Evolutionary conservation across 2,329 filamentous ascomycete genomes (phyloP).

Genomic region (Pestalotiopsis sp.): DNA sequence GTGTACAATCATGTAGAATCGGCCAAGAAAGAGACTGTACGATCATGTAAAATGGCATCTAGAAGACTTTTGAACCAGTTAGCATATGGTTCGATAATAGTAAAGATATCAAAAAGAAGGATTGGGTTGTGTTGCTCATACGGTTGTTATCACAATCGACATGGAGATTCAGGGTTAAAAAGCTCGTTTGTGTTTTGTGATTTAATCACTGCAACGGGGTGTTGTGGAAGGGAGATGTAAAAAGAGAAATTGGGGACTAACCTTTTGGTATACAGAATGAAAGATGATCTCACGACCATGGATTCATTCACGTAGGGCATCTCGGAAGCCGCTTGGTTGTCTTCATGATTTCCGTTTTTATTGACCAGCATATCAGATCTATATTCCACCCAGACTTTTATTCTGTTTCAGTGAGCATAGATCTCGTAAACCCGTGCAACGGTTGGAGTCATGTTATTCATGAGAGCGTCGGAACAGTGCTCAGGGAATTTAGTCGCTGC

Average conservation of each 20-base stretch:
- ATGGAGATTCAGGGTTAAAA: conserved; percentile 67
- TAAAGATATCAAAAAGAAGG: conserved; percentile 10
- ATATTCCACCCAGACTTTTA: conserved; percentile 38
- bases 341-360: conserved; percentile 25
- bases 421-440: conserved; percentile 47
- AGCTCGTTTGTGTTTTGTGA: conserved; percentile 59
- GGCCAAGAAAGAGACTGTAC: not conserved
- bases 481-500: conserved; percentile 54
- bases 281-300: not conserved
- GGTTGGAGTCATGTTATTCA: conserved; percentile 42
- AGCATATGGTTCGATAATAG: not conserved
- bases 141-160: conserved; percentile 61
- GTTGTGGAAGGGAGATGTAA: not conserved
- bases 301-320: not conserved
- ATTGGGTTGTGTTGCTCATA: conserved; percentile 52
- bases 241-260: conserved; percentile 40
- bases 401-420: conserved; percentile 24
- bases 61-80: not conserved
- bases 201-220: conserved; percentile 56
- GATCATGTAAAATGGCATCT: not conserved
- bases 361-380: conserved; percentile 49
- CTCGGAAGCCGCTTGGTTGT: not conserved
- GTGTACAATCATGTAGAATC: conserved; percentile 2
- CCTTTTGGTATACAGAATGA: conserved; percentile 37
- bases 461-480: conserved; percentile 38